Evolutionary conservation across 2,329 filamentous ascomycete species (phyloP), one percentile per base, ranked within the genome.

Genomic region (Curvularia sp.): DNA sequence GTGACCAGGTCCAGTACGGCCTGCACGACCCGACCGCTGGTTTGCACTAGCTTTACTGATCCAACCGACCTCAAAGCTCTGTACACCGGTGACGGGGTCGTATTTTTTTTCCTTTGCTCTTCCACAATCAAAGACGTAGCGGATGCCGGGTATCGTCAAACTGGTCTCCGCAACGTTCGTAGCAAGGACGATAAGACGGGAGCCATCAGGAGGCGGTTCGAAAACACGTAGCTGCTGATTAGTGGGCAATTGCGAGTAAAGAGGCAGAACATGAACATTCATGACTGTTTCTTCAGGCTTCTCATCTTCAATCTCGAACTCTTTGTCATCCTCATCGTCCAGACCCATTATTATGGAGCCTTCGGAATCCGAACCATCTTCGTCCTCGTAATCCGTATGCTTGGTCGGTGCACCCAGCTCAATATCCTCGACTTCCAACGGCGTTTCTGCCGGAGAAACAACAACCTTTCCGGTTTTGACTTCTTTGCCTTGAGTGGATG

Each of bases 161-260:
- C 91, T 96, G 0, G 95, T 99, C 78, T 99, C 95, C 0, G 95
- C 95, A 43, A 99, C 92, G 77, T 99, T 99, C 42, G 95, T 99
- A 0, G 95, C 93, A 39, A 99, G 80, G 3, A 99, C 90, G 50
- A 99, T 91, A 23, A 95, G 84, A 8, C 95, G 87, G 8, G 90
- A 90, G 15, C 90, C 91, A 54, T 93, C 90, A 0, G 94, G 93
- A 0, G 91, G 86, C 0, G 89, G 83, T 63, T 97, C 89, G 69
- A 99, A 99, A 9, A 99, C 92, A 58, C 87, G 87, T 73, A 97
- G 84, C 78, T 99, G 95, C 70, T 98, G 93, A 66, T 88, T 89
- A 2, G 93, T 96, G 0, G 94, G 92, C 0, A 99, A 82, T 51
- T 97, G 86, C 2, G 95, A 98, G 78, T 97, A 99, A 0, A 99